Percentiles rank a stretch among this genome's conserved stretches.
Conservation (phyloP, 2,329 filamentous ascomycete genomes). For the Aspergillus sp. region DNA sequence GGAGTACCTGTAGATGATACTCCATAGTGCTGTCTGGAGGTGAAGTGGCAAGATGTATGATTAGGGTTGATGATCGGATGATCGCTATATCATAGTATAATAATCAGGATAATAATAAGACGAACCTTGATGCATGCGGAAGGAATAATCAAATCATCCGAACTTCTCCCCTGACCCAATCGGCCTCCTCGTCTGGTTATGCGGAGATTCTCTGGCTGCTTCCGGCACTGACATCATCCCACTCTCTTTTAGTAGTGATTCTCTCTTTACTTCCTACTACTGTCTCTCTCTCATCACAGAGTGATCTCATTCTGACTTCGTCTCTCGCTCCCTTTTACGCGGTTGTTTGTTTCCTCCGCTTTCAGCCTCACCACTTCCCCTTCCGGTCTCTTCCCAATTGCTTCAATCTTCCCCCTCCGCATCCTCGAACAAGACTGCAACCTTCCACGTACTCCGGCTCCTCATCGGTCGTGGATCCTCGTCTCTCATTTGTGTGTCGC, state of each 20-base stretch:
- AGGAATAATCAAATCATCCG: no score
- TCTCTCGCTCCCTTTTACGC: not conserved
- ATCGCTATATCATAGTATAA: no score
- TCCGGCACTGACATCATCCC: not conserved
- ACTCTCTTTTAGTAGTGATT: not conserved
- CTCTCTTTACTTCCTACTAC: not conserved
- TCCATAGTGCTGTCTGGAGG: no score
- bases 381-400: constrained; percentile 2
- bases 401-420: not conserved
- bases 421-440: constrained; percentile 1
- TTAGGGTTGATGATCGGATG: no score
- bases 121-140: no score
- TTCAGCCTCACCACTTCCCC: constrained; percentile 2
- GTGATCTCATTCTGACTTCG: not conserved
- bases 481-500: not conserved
- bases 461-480: not conserved
- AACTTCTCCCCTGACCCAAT: not conserved
- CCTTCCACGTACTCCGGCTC: constrained; percentile 1
- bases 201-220: not conserved
- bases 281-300: not conserved
- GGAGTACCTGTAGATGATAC: no score
- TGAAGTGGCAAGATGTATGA: no score
- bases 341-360: not conserved
- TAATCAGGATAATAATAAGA: no score
- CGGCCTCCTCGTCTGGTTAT: not conserved